Percentiles rank a stretch among this genome's conserved stretches.
Evolutionary conservation across 768 basidiomycete species (phyloP).

Genomic region (Termitomyces sp.): DNA sequence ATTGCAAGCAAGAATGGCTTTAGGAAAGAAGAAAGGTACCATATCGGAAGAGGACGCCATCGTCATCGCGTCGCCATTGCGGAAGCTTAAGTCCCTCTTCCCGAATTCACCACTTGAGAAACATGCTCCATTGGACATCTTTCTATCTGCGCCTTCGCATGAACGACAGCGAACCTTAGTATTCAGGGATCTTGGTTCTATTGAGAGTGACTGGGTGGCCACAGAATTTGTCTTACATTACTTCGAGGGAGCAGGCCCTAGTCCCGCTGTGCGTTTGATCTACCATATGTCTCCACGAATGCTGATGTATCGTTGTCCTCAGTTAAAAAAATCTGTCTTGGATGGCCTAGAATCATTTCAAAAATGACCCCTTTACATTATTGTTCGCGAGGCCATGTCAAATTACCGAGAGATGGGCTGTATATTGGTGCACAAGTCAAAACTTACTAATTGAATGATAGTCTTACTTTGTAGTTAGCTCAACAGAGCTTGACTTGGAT

Average conservation of each 20-base stretch:
- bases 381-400: neutral
- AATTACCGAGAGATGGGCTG: neutral
- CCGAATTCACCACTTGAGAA: conserved; percentile 67
- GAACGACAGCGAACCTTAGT: conserved; percentile 50
- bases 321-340: conserved; percentile 51
- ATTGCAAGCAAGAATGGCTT: conserved; percentile 53
- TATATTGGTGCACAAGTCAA: neutral
- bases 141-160: conserved; percentile 53
- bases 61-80: conserved; percentile 55
- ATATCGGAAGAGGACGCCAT: conserved; percentile 58
- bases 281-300: neutral
- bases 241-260: conserved; percentile 65
- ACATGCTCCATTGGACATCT: conserved; percentile 62
- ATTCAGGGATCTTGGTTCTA: conserved; percentile 66
- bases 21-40: conserved; percentile 43
- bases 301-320: neutral
- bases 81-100: conserved; percentile 72
- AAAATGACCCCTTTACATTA: conserved; percentile 14
- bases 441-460: neutral
- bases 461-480: neutral
- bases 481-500: neutral
- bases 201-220: conserved; percentile 73
- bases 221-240: conserved; percentile 71
- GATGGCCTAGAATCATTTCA: conserved; percentile 30
- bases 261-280: conserved; percentile 54